These are phyloP conservation scores for Boletus patriciae DNA, from an alignment of 768 basidiomycete species.

Conservation along the genomic window DNA sequence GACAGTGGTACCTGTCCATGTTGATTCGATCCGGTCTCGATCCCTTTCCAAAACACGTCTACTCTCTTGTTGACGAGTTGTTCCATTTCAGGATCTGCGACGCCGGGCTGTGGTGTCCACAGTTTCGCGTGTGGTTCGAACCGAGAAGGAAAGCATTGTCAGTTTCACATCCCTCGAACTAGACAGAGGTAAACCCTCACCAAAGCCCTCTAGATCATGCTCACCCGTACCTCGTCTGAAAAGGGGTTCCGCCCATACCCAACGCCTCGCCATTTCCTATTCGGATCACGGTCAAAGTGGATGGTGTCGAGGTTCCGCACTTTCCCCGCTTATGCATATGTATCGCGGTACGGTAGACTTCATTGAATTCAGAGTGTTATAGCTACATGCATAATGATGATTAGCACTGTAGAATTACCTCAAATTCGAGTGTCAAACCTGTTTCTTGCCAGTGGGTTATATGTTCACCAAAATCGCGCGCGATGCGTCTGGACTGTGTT, in stretches of 20 bases:
- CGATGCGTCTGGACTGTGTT: constrained; percentile 55
- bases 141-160: not conserved
- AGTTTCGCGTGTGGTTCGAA: not conserved
- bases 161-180: not conserved
- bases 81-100: constrained; percentile 71
- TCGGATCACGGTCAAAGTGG: constrained; percentile 65
- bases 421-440: not conserved
- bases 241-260: constrained; percentile 82
- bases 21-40: constrained; percentile 62
- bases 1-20: constrained; percentile 63
- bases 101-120: constrained; percentile 58
- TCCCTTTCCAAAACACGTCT: constrained; percentile 72
- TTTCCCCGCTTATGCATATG: not conserved
- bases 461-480: constrained; percentile 16
- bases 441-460: not conserved
- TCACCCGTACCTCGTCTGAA: constrained; percentile 77
- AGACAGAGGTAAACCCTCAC: constrained; percentile 48
- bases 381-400: constrained; percentile 6
- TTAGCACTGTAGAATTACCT: not conserved
- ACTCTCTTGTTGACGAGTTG: constrained; percentile 74
- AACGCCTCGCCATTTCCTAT: constrained; percentile 82
- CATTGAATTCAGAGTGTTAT: too few species aligned
- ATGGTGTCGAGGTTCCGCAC: constrained; percentile 49
- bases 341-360: too few species aligned
- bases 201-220: constrained; percentile 67